Base-by-base conservation (phyloP, 1,139 yeast genomes). In the Kodamaea plutei region DNA sequence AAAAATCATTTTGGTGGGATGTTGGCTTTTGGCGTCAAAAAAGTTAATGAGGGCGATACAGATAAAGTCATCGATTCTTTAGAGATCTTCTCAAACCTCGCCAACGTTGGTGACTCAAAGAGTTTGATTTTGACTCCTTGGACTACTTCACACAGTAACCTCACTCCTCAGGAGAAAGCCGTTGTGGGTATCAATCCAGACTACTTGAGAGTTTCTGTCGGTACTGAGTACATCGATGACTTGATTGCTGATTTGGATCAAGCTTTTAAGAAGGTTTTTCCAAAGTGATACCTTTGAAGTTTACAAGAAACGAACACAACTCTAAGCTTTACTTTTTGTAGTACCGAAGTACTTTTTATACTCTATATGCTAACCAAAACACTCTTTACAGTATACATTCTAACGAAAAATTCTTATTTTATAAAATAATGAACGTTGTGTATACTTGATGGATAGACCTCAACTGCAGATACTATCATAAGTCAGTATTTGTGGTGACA, bases 91-190 rank as follows among this genome's bases (percentile, higher is more conserved):
- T 80, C 95, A 21, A 85, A 88, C 66, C 74, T 91, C 56, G 97
- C 98, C 36, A 91, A 91, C 52, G 96, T 91, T 37, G 97, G 98
- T 55, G 98, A 91, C 55, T 78, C 89, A 31, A 91, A 89, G 69
- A 85, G 97, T 26, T 73, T 91, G 55, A 94, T 89, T 35, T 89
- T 91, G 59, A 89, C 96, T 38, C 98, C 97, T 43, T 88, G 80
- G 70, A 87, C 75, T 63, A 91, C 97, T 31, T 91, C 97, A 15
- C 98, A 91, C 61, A 87, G 85, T 56, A 97, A 91, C 67, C 73
- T 91, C 53, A 58, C 67, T 26, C 88, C 84, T 24, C 83, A 79
- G 43, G 97, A 88, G 64, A 87, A 84, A 65, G 37, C 62, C 30
- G 76, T 80, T 10, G 71, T 93, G 31, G 96, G 96, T 61, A 96